A percentile compares a stretch with the other conserved stretches of the same genome.
These are phyloP conservation scores for Thyridium curvatum DNA, from an alignment of 2,329 filamentous ascomycete species.

Conservation along the genomic window DNA sequence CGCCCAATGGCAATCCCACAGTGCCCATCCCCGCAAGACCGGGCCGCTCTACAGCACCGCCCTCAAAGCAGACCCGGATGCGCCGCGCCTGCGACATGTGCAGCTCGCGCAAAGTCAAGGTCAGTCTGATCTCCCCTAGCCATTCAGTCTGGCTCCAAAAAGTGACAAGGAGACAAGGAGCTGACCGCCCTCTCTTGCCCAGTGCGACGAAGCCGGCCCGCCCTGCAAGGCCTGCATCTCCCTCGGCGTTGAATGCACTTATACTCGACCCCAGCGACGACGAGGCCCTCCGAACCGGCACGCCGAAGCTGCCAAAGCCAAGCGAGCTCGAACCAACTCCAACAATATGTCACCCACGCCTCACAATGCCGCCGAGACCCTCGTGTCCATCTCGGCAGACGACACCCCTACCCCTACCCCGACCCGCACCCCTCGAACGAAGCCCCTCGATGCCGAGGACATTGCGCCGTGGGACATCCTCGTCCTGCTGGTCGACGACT, in stretches of 20 bases:
- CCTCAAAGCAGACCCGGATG: slow-evolving; percentile 49
- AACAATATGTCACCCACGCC: slow-evolving; percentile 1
- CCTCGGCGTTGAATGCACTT: slow-evolving; percentile 52
- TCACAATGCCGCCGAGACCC: slow-evolving; percentile 41
- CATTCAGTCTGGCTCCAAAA: neutral
- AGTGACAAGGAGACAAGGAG: slow-evolving; percentile 1
- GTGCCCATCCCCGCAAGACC: no score
- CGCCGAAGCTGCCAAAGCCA: slow-evolving; percentile 49
- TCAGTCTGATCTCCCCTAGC: slow-evolving; percentile 10
- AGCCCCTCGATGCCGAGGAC: slow-evolving; percentile 52
- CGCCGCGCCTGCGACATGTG: slow-evolving; percentile 56
- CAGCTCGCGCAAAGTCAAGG: slow-evolving; percentile 55
- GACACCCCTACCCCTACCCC: slow-evolving; percentile 20
- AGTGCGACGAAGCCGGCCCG: slow-evolving; percentile 49
- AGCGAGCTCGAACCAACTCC: slow-evolving; percentile 26
- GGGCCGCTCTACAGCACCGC: no score
- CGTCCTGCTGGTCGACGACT: slow-evolving; percentile 68
- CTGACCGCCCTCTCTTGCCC: neutral
- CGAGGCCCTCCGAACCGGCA: slow-evolving; percentile 55
- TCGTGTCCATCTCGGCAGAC: slow-evolving; percentile 36
- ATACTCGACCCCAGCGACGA: slow-evolving; percentile 49
- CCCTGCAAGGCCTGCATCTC: slow-evolving; percentile 51
- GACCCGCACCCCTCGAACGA: slow-evolving; percentile 14
- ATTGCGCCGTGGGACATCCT: slow-evolving; percentile 66
- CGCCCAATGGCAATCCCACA: neutral